A percentile compares a stretch with the other conserved stretches of the same genome.
These are phyloP conservation scores for Collybia sordida DNA, from an alignment of 768 basidiomycete genomes.

Conservation along the genomic window DNA sequence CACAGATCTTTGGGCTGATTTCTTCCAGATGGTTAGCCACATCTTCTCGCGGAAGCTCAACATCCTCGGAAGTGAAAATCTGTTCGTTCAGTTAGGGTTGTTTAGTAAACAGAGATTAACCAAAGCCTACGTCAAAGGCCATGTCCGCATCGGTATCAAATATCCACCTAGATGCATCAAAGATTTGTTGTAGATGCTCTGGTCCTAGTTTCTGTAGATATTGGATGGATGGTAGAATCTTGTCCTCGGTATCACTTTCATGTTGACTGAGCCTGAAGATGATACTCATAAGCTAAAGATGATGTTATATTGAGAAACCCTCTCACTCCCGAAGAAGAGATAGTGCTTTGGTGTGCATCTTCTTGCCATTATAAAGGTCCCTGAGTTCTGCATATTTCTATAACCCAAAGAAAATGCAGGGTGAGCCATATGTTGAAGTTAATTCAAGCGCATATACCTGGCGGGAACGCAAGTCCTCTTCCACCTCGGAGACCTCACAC, in stretches of 20 bases:
- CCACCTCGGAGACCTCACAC: conserved; percentile 95
- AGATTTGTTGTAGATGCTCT: conserved; percentile 78
- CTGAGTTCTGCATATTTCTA: conserved; percentile 92
- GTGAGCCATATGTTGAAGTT: not conserved
- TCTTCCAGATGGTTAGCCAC: conserved; percentile 80
- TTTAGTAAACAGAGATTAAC: not conserved
- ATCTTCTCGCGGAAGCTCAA: conserved; percentile 76
- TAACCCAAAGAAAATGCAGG: not conserved
- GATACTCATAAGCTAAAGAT: not conserved
- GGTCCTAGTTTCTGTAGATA: conserved; percentile 92
- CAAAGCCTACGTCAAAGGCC: conserved; percentile 65
- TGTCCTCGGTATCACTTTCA: conserved; percentile 75
- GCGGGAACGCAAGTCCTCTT: conserved; percentile 77
- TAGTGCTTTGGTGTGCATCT: conserved; percentile 91
- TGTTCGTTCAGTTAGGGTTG: conserved; percentile 24
- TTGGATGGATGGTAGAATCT: conserved; percentile 77
- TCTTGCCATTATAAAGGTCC: conserved; percentile 90
- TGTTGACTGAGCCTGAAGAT: conserved; percentile 71
- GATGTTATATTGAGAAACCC: not conserved
- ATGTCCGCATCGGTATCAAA: conserved; percentile 71
- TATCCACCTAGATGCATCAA: conserved; percentile 82
- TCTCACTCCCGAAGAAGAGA: conserved; percentile 81
- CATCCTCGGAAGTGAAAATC: conserved; percentile 97
- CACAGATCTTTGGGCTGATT: conserved; percentile 66
- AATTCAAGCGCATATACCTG: conserved; percentile 48